Evolutionary conservation across 1,139 yeast species (phyloP), one percentile per base, ranked within the genome.

Genomic region (Tardiomyces blankii): DNA sequence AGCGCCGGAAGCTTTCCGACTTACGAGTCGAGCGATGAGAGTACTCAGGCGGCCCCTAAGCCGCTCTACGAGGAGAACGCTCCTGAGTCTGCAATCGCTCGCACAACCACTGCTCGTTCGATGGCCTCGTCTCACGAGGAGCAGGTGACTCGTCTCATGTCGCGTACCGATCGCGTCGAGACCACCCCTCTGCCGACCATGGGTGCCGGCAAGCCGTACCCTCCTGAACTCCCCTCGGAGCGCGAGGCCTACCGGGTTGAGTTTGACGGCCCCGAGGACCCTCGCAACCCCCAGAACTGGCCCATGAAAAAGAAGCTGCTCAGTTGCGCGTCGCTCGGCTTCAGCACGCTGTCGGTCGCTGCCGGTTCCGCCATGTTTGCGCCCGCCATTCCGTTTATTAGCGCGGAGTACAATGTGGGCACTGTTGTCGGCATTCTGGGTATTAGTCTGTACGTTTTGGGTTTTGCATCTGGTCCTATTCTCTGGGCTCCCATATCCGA

Each of bases 401-500:
- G 60, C 46, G 48, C 44, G 35, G 51, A 57, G 30, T 66, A 54
- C 49, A 53, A 57, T 39, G 61, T 64, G 3, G 59, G 65, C 2
- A 43, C 45, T 12, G 64, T 57, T 2, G 64, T 61, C 2, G 71
- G 72, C 14, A 66, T 73, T 5, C 68, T 84, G 39, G 82, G 85
- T 45, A 72, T 83, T 14, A 77, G 91, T 0, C 68, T 84, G 32
- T 85, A 76, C 56, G 93, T 85, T 19, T 60, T 82, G 42, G 94
- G 94, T 25, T 83, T 83, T 62, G 93, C 91, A 1, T 73, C 83
- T 0, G 93, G 94, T 18, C 94, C 95, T 3, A 67, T 82, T 35
- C 54, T 82, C 39, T 84, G 84, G 78, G 94, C 89, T 21, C 94
- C 94, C 11, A 60, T 84, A 42, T 80, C 88, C 5, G 94, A 85